Evolutionary conservation across 768 basidiomycete species (phyloP).

Genomic region (Termitomyces titanicus): DNA sequence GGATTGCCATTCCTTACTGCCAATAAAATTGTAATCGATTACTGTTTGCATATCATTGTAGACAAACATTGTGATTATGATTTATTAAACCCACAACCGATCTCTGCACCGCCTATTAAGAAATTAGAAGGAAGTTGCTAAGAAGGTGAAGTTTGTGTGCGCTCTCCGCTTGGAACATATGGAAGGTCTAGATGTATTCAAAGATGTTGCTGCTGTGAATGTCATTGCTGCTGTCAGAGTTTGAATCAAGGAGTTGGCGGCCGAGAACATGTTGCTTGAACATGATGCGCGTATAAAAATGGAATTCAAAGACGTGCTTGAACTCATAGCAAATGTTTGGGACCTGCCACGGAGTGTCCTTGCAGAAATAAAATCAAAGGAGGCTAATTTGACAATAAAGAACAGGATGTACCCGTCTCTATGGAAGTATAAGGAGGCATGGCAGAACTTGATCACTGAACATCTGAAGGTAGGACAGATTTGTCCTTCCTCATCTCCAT

Average conservation of each 20-base stretch:
- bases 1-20: conserved; percentile 29
- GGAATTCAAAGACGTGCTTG: not conserved
- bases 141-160: not conserved
- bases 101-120: conserved; percentile 24
- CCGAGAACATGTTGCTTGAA: not conserved
- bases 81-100: conserved; percentile 14
- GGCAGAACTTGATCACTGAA: conserved; percentile 27
- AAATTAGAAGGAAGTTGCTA: conserved; percentile 7
- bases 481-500: conserved; percentile 22
- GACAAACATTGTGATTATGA: conserved; percentile 7
- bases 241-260: too few relatives aligned
- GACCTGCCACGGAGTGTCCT: conserved; percentile 8
- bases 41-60: conserved; percentile 10
- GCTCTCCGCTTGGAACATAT: too few relatives aligned
- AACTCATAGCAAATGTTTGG: not conserved
- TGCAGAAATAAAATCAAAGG: conserved; percentile 25
- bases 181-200: too few relatives aligned
- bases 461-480: conserved; percentile 31
- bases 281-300: not conserved
- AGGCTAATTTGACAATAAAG: conserved; percentile 21
- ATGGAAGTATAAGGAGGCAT: conserved; percentile 26
- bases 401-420: conserved; percentile 27
- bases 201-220: too few relatives aligned
- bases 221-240: too few relatives aligned
- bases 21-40: conserved; percentile 32